These are phyloP conservation scores for Pythium coloratum DNA, from an alignment of 352 stramenopile genomes.

Conservation along the genomic window DNA sequence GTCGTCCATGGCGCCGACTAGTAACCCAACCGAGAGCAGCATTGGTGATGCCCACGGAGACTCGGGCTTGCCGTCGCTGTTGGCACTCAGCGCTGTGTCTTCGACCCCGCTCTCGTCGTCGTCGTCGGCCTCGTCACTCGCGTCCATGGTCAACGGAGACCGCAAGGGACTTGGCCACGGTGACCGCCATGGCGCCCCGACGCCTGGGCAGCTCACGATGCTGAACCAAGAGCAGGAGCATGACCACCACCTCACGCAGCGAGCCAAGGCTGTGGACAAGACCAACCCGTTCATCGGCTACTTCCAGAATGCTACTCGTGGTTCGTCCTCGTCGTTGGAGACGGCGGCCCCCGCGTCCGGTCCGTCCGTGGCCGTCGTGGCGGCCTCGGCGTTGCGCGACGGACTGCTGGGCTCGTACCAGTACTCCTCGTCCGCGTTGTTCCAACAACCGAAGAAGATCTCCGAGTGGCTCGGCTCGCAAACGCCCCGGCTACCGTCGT, in stretches of 20 bases:
- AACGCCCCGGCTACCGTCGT: conserved; percentile 26
- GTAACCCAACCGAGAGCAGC: not conserved
- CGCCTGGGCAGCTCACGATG: conserved; percentile 9
- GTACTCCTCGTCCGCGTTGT: conserved; percentile 33
- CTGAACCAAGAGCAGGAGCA: conserved; percentile 18
- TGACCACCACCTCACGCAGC: conserved; percentile 38
- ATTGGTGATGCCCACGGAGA: conserved; percentile 3
- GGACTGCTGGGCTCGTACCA: conserved; percentile 26
- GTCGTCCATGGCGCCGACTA: conserved; percentile 16
- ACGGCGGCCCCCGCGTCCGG: conserved; percentile 7
- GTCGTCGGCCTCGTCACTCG: conserved; percentile 20
- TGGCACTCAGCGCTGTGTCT: conserved; percentile 21
- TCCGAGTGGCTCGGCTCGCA: conserved; percentile 51
- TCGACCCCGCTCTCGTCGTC: conserved; percentile 18
- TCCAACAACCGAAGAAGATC: conserved; percentile 47
- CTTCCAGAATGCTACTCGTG: conserved; percentile 51
- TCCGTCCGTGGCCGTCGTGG: conserved; percentile 2
- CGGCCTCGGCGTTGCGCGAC: conserved; percentile 14
- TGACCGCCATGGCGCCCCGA: conserved; percentile 3
- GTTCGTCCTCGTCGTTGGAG: not conserved
- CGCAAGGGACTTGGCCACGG: conserved; percentile 21
- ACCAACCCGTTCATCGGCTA: conserved; percentile 88
- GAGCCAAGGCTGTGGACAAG: conserved; percentile 71
- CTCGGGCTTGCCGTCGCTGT: conserved; percentile 15
- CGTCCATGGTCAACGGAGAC: conserved; percentile 24